phyloP scores from a whole-genome alignment of 2,329 filamentous ascomycete genomes.

The Lasiodiplodia sp. region DNA sequence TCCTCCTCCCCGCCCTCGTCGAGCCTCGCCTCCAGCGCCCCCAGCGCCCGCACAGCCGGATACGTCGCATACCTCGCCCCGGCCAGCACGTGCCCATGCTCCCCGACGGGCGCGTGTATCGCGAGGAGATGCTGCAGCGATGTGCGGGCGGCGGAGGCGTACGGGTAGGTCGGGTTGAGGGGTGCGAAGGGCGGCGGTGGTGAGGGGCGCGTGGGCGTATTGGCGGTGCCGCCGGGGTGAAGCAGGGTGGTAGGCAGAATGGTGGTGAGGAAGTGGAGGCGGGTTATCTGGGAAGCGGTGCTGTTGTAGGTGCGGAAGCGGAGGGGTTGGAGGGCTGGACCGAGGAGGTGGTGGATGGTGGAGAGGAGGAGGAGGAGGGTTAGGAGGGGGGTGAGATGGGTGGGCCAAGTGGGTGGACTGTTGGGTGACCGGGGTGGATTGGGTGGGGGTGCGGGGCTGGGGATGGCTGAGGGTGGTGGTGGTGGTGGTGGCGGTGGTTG shows the following conservation, averaged over 20 bases:
- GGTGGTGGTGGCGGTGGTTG: too few relatives aligned
- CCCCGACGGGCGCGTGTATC: neutral
- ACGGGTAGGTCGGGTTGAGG: neutral
- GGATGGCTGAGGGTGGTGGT: neutral
- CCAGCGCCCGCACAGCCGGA: neutral
- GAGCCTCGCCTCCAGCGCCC: neutral
- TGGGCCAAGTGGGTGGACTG: neutral
- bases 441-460: neutral
- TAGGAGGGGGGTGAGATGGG: neutral
- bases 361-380: neutral
- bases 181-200: neutral
- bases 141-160: neutral
- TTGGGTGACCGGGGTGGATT: neutral
- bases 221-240: neutral
- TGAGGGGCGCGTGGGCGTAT: neutral
- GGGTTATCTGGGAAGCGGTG: neutral
- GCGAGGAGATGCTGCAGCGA: constrained; percentile 1
- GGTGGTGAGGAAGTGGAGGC: neutral
- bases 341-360: neutral
- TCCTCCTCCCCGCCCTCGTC: too few relatives aligned
- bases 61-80: neutral
- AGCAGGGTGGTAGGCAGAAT: neutral
- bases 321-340: neutral
- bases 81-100: neutral
- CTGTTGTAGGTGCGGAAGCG: neutral